These are phyloP conservation scores for Mucor mucedo DNA, from an alignment of 371 early-diverging fungal genomes.

Conservation along the genomic window DNA sequence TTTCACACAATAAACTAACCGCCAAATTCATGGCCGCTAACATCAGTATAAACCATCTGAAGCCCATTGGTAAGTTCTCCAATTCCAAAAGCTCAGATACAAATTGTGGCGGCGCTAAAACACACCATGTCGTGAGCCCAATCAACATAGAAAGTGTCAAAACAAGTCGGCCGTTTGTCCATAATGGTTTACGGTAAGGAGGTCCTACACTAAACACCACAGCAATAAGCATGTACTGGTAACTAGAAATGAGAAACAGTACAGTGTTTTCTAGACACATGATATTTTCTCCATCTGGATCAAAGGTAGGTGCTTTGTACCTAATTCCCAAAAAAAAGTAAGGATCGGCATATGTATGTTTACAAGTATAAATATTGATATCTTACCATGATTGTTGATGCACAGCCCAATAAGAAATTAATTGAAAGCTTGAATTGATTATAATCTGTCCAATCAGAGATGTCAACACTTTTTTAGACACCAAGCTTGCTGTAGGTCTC, in stretches of 20 bases:
- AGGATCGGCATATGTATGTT: background rate
- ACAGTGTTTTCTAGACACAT: slow-evolving; percentile 86
- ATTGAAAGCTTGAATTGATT: slow-evolving; percentile 81
- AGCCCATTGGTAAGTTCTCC: slow-evolving; percentile 52
- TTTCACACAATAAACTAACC: slow-evolving; percentile 59
- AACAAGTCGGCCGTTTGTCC: slow-evolving; percentile 79
- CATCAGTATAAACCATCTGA: slow-evolving; percentile 50
- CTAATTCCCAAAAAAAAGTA: slow-evolving; percentile 21
- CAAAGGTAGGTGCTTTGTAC: slow-evolving; percentile 59
- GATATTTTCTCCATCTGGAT: slow-evolving; percentile 76
- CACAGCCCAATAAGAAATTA: slow-evolving; percentile 70
- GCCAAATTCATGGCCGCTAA: slow-evolving; percentile 53
- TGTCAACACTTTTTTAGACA: slow-evolving; percentile 88
- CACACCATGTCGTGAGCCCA: slow-evolving; percentile 54
- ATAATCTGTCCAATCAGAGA: slow-evolving; percentile 89
- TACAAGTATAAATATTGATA: slow-evolving; percentile 5
- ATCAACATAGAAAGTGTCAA: slow-evolving; percentile 53
- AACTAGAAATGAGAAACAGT: slow-evolving; percentile 87
- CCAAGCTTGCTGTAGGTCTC: slow-evolving; percentile 92
- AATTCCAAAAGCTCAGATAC: slow-evolving; percentile 62
- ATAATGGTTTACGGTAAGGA: slow-evolving; percentile 86
- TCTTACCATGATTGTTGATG: slow-evolving; percentile 78
- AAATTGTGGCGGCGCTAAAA: slow-evolving; percentile 52
- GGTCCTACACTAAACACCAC: slow-evolving; percentile 93
- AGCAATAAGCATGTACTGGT: slow-evolving; percentile 91